Conservation (phyloP, 305 asterid species). For the Rubia tinctorum region DNA sequence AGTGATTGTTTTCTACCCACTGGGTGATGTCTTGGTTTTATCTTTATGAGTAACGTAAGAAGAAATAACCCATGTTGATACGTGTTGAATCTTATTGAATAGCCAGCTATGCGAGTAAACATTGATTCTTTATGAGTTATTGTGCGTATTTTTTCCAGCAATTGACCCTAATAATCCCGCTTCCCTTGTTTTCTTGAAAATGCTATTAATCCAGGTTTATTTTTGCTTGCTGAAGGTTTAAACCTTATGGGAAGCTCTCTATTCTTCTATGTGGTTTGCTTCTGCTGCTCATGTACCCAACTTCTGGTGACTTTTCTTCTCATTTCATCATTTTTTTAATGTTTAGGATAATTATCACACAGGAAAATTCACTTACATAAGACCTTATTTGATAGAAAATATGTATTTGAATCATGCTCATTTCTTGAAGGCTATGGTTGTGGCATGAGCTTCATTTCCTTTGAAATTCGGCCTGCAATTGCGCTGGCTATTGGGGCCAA, state of each 20-base stretch:
- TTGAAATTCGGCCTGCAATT: too few species aligned
- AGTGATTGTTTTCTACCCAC: too few species aligned
- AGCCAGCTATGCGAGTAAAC: not conserved
- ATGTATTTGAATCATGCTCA: too few species aligned
- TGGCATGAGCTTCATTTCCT: too few species aligned
- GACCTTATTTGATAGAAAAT: too few species aligned
- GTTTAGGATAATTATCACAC: too few species aligned
- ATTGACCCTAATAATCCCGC: not conserved
- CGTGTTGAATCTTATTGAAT: not conserved
- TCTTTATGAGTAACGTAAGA: not conserved
- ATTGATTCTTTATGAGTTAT: not conserved
- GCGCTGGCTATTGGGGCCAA: too few species aligned
- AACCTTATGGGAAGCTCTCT: constrained; percentile 51
- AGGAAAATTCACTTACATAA: too few species aligned
- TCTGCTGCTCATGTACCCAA: constrained; percentile 89
- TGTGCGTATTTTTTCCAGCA: not conserved
- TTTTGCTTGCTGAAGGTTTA: constrained; percentile 42
- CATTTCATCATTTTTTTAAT: too few species aligned
- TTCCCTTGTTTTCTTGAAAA: not conserved
- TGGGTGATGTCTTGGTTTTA: not conserved
- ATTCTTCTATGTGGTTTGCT: constrained; percentile 87
- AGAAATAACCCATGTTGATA: not conserved
- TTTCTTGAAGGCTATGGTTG: too few species aligned
- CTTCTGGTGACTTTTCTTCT: too few species aligned
- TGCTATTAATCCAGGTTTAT: not conserved